Evolutionary conservation across 352 stramenopile species (phyloP).

Genomic region (Globisporangium parvum): DNA sequence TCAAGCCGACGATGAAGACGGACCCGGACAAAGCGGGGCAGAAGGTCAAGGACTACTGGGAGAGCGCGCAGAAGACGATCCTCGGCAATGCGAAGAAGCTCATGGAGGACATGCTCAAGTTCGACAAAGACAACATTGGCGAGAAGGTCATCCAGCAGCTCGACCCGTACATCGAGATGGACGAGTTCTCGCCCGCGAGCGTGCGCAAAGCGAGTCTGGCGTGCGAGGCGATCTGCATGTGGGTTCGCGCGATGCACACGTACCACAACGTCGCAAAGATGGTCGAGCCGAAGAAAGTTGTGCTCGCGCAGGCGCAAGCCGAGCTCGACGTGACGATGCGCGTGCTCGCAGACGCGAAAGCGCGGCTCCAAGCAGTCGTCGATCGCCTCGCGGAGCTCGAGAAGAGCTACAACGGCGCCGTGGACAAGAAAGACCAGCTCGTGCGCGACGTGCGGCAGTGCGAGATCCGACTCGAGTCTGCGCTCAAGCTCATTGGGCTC

Average conservation of each 20-base stretch:
- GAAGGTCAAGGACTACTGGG: constrained; percentile 90
- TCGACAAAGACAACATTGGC: constrained; percentile 87
- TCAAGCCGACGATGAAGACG: constrained; percentile 88
- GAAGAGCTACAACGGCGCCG: constrained; percentile 78
- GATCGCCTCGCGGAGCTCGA: constrained; percentile 89
- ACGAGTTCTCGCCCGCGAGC: constrained; percentile 85
- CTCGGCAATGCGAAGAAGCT: constrained; percentile 85
- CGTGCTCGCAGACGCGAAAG: constrained; percentile 84
- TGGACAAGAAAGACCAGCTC: constrained; percentile 86
- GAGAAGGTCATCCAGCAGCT: constrained; percentile 86
- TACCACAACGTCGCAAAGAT: constrained; percentile 90
- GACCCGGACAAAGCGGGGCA: constrained; percentile 88
- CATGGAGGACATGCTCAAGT: constrained; percentile 88
- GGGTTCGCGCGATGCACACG: constrained; percentile 91
- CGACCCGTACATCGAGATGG: constrained; percentile 88
- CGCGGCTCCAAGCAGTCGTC: constrained; percentile 70
- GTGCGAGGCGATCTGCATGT: constrained; percentile 93
- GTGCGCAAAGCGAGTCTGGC: constrained; percentile 89
- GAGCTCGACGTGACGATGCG: constrained; percentile 87
- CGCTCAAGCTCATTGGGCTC: constrained; percentile 87
- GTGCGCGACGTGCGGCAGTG: constrained; percentile 75
- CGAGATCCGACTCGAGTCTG: constrained; percentile 85
- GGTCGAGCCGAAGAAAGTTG: constrained; percentile 91
- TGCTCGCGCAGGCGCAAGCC: constrained; percentile 71
- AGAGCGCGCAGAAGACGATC: constrained; percentile 85